Evolutionary conservation across 2,329 filamentous ascomycete species (phyloP).

Genomic region (Phoma sp.): DNA sequence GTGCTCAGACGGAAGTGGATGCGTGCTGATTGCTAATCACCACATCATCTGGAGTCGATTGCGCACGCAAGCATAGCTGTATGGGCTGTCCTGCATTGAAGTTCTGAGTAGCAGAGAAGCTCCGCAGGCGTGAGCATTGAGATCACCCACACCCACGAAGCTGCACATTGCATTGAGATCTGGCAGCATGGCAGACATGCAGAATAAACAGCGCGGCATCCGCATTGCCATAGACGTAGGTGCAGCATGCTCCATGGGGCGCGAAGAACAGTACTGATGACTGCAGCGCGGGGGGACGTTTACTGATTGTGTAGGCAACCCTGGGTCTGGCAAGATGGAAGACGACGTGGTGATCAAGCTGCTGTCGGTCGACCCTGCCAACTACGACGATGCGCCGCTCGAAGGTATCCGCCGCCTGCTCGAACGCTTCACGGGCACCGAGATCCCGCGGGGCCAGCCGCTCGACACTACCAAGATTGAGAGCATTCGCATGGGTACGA

Average conservation of each 20-base stretch:
- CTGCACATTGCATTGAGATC: background rate
- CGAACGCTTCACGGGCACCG: constrained; percentile 73
- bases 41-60: background rate
- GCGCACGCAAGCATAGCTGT: background rate
- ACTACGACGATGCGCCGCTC: constrained; percentile 88
- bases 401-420: constrained; percentile 90
- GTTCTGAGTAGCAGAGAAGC: background rate
- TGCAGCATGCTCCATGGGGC: constrained; percentile 14
- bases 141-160: background rate
- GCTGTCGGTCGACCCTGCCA: constrained; percentile 85
- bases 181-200: constrained; percentile 30
- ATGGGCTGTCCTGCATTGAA: background rate
- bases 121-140: background rate
- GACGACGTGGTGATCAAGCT: constrained; percentile 86
- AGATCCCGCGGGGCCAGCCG: constrained; percentile 79
- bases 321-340: constrained; percentile 68
- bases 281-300: constrained; percentile 81
- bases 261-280: background rate
- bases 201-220: constrained; percentile 61
- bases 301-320: constrained; percentile 88
- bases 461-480: constrained; percentile 85
- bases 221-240: constrained; percentile 71
- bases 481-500: constrained; percentile 94
- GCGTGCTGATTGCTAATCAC: constrained; percentile 2
- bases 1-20: background rate